Evolutionary conservation across 352 stramenopile species (phyloP).

Genomic region (Globisporangium middletonii): DNA sequence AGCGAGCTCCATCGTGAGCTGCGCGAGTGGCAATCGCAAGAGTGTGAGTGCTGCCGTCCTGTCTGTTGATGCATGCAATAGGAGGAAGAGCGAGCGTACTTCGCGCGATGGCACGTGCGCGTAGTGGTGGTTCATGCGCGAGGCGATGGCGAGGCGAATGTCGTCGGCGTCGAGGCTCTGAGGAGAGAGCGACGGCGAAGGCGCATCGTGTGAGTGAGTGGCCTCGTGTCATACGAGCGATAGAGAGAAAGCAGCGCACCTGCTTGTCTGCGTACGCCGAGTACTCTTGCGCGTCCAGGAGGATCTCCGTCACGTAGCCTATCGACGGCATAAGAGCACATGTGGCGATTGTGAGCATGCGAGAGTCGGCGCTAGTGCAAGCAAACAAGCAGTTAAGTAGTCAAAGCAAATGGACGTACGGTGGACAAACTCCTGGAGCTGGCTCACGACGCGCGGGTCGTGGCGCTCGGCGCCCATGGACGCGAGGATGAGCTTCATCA

Average conservation of each 20-base stretch:
- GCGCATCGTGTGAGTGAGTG: not conserved
- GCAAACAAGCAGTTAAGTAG: not conserved
- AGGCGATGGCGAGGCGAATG: constrained; percentile 68
- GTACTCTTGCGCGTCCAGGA: constrained; percentile 84
- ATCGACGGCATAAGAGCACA: not conserved
- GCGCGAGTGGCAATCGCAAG: not conserved
- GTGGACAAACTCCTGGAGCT: constrained; percentile 83
- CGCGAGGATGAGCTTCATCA: constrained; percentile 54
- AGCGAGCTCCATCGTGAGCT: constrained; percentile 85
- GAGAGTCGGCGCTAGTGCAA: not conserved
- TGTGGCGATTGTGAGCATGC: no score
- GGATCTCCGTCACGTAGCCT: constrained; percentile 80
- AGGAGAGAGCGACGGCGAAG: not conserved
- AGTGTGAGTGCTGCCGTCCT: not conserved
- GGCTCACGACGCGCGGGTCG: constrained; percentile 70
- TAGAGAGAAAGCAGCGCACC: constrained; percentile 15
- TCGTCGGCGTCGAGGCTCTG: constrained; percentile 71
- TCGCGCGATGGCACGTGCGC: constrained; percentile 66
- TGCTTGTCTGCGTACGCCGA: constrained; percentile 71
- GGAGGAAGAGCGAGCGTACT: constrained; percentile 17
- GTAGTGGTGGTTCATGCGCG: constrained; percentile 76
- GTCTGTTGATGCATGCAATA: no score
- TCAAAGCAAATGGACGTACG: constrained; percentile 27
- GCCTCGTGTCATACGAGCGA: not conserved
- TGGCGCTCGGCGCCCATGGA: constrained; percentile 80